Evolutionary conservation across 345 rosid genomes (phyloP).

Genomic region (Pistacia atlantica): DNA sequence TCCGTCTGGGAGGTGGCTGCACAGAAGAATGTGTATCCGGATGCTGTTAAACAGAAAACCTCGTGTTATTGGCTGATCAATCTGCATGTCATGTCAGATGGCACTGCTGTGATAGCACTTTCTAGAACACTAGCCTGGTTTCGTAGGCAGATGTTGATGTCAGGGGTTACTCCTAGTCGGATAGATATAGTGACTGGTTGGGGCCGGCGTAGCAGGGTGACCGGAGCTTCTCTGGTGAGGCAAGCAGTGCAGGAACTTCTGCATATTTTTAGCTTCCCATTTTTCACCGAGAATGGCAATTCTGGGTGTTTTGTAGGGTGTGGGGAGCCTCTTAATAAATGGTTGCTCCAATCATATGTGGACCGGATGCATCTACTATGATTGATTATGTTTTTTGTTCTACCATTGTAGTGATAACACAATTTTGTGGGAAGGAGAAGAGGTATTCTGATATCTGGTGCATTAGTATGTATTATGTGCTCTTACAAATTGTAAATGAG

Average conservation of each 20-base stretch:
- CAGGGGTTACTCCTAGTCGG: conserved; percentile 68
- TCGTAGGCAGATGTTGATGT: conserved; percentile 65
- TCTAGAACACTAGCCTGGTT: conserved; percentile 93
- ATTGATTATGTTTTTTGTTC: conserved; percentile 9
- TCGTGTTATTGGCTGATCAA: conserved; percentile 88
- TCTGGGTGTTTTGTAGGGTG: conserved; percentile 88
- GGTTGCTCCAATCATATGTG: conserved; percentile 81
- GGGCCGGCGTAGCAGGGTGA: conserved; percentile 92
- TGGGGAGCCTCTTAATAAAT: conserved; percentile 75
- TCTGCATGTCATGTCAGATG: conserved; percentile 97
- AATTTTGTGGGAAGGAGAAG: conserved; percentile 35
- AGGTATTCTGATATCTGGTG: neutral
- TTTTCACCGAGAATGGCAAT: conserved; percentile 75
- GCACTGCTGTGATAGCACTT: conserved; percentile 82
- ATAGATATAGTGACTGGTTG: conserved; percentile 96
- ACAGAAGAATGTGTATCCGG: conserved; percentile 79
- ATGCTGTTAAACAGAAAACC: conserved; percentile 75
- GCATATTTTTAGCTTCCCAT: conserved; percentile 74
- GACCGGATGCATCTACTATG: conserved; percentile 91
- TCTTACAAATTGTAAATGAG: neutral
- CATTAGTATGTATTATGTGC: conserved; percentile 2
- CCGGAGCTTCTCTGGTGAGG: conserved; percentile 82
- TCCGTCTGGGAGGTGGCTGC: conserved; percentile 96
- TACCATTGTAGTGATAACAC: conserved; percentile 1
- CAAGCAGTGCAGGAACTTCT: conserved; percentile 81